phyloP scores from a whole-genome alignment of 164 flowering plant genomes.

The Liquidambar formosana region DNA sequence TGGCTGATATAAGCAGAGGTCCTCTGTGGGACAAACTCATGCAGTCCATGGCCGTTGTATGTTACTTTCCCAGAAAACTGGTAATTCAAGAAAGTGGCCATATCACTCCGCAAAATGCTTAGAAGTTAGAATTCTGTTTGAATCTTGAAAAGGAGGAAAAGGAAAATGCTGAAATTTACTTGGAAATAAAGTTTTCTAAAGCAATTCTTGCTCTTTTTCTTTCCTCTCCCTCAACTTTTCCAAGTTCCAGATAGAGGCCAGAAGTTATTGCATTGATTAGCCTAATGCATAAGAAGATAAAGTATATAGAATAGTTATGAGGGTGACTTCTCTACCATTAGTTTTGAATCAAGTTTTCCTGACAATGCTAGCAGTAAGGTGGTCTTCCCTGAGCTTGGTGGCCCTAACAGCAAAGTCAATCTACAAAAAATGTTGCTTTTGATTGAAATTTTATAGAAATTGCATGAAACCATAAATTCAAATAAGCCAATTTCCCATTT shows the following conservation, averaged over 20 bases:
- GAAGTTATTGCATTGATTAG: too few relatives aligned
- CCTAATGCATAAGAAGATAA: not conserved
- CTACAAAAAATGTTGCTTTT: slow-evolving; percentile 14
- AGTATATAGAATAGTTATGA: not conserved
- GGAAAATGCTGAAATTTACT: too few relatives aligned
- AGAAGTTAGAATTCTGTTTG: too few relatives aligned
- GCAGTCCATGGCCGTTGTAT: slow-evolving; percentile 36
- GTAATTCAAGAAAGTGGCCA: slow-evolving; percentile 2
- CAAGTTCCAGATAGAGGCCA: too few relatives aligned
- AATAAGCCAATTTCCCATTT: not conserved
- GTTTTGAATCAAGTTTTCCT: slow-evolving; percentile 40
- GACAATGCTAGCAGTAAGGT: slow-evolving; percentile 43
- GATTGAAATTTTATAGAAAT: not conserved
- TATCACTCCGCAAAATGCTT: not conserved
- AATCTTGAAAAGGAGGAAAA: too few relatives aligned
- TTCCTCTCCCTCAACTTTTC: too few relatives aligned
- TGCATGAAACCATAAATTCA: too few relatives aligned
- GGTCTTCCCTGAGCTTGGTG: slow-evolving; percentile 55
- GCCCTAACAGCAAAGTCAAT: slow-evolving; percentile 47
- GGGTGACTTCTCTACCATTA: slow-evolving; percentile 32
- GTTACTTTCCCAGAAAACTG: slow-evolving; percentile 34
- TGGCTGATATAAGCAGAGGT: slow-evolving; percentile 39
- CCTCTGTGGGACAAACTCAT: slow-evolving; percentile 36
- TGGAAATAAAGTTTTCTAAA: too few relatives aligned
- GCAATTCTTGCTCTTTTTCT: too few relatives aligned